Evolutionary conservation across 805 yeast genomes (phyloP), one percentile per base, ranked within the genome.

Genomic region (Cephaloascus fragrans): DNA sequence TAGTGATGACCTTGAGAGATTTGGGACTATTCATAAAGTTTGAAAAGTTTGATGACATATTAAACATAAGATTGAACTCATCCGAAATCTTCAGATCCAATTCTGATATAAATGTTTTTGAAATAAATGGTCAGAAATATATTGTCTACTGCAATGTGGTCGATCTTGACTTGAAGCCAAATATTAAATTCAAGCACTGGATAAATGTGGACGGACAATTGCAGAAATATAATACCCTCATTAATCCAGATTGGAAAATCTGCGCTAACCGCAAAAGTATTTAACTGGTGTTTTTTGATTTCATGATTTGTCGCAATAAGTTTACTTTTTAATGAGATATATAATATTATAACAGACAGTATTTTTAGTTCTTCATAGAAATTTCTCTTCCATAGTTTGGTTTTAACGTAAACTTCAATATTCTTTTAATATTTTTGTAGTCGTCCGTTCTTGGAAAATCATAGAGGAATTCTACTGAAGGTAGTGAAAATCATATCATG

Each of bases 1-100:
- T 67, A 23, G 69, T 72, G 3, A 77, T 77, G 82, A 62, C 81
- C 1, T 52, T 69, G 26, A 59, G 83, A 28, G 83, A 77, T 50
- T 77, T 77, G 19, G 76, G 81, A 0, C 47, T 77, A 15, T 67
- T 76, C 38, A 45, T 75, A 15, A 67, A 68, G 38, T 56, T 70
- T 38, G 62, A 57, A 38, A 54, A 53, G 41, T 19, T 19, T 28
- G 4, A 19, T 26, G 15, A 18, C 4, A n/a, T n/a, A n/a, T n/a
- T n/a, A n/a, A n/a, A n/a, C n/a, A n/a, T n/a, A n/a, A n/a, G n/a
- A n/a, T n/a, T n/a, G n/a, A 55, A 50, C 38, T 55, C n/a, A 18
- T 26, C 36, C 29, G 18, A 17, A n/a, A 10, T 17, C 6, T 31
- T 14, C 19, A n/a, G n/a, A 19, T 12, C 3, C 9, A 10, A 26